Evolutionary conservation across 2,329 filamentous ascomycete genomes (phyloP).

Genomic region (Beauveria sp.): DNA sequence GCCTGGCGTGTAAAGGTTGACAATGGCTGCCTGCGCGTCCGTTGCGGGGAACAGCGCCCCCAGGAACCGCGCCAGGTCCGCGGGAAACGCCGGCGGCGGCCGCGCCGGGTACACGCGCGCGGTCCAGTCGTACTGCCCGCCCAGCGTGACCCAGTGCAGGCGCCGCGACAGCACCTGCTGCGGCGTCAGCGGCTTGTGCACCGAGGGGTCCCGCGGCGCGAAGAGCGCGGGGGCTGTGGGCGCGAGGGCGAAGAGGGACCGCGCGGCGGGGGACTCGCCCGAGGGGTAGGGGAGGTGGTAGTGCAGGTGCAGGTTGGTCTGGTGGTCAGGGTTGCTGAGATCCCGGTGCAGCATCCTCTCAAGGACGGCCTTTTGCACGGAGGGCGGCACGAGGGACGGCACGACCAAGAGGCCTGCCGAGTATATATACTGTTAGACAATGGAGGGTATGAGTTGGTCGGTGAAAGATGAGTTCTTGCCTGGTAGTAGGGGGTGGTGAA

Average conservation of each 20-base stretch:
- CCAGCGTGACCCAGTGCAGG: conserved; percentile 88
- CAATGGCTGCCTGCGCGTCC: conserved; percentile 78
- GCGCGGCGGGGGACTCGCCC: conserved; percentile 16
- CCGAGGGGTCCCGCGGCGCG: conserved; percentile 57
- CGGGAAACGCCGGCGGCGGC: conserved; percentile 64
- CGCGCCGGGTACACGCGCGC: conserved; percentile 67
- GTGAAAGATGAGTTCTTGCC: conserved; percentile 39
- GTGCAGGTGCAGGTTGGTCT: conserved; percentile 86
- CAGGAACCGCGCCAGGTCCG: conserved; percentile 62
- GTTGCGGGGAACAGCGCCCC: conserved; percentile 68
- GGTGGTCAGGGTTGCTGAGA: conserved; percentile 63
- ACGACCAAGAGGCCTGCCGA: conserved; percentile 67
- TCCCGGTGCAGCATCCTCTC: conserved; percentile 69
- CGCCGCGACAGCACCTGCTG: conserved; percentile 68
- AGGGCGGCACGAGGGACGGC: conserved; percentile 63
- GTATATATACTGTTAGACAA: no score
- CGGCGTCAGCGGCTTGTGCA: conserved; percentile 69
- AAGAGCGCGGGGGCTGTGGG: conserved; percentile 45
- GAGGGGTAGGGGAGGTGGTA: conserved; percentile 58
- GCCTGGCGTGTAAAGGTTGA: conserved; percentile 86
- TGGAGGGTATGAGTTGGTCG: neutral
- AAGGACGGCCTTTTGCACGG: conserved; percentile 62
- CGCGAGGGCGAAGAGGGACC: conserved; percentile 50
- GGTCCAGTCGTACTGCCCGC: conserved; percentile 96
- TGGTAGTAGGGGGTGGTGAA: conserved; percentile 57